Evolutionary conservation across 2,329 filamentous ascomycete genomes (phyloP).

Genomic region (Dactylellina drechsleri): DNA sequence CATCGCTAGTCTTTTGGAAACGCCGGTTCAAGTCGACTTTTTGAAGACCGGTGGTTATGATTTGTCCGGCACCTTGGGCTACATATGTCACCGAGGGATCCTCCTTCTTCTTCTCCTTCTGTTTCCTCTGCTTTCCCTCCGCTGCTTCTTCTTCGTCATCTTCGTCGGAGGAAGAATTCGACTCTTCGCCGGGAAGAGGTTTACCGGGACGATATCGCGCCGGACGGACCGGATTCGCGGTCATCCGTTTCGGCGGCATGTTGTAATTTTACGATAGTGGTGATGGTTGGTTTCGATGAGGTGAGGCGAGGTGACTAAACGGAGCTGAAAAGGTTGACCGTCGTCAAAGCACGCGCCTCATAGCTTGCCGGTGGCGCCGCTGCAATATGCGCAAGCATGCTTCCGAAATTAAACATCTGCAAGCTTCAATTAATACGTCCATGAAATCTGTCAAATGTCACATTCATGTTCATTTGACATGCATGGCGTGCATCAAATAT

Average conservation of each 20-base stretch:
- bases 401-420: too few species aligned
- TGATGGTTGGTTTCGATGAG: not conserved
- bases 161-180: constrained; percentile 66
- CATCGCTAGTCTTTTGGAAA: constrained; percentile 56
- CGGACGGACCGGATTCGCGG: constrained; percentile 83
- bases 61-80: constrained; percentile 57
- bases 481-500: not conserved
- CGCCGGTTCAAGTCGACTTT: constrained; percentile 62
- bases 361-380: not conserved
- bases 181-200: constrained; percentile 66
- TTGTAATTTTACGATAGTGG: not conserved
- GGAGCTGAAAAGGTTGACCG: not conserved
- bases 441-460: too few species aligned
- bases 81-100: constrained; percentile 63
- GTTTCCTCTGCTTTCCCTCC: too few species aligned
- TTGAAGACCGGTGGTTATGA: constrained; percentile 63
- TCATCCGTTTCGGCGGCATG: constrained; percentile 83
- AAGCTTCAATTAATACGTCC: too few species aligned
- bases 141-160: constrained; percentile 59
- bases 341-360: not conserved
- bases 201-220: constrained; percentile 89
- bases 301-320: not conserved
- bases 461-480: too few species aligned
- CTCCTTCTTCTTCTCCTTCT: constrained; percentile 55
- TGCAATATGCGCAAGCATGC: not conserved